Evolutionary conservation across 495 filamentous ascomycete species (phyloP), one percentile per base, ranked within the genome.

Genomic region (Articulospora tetracladia): DNA sequence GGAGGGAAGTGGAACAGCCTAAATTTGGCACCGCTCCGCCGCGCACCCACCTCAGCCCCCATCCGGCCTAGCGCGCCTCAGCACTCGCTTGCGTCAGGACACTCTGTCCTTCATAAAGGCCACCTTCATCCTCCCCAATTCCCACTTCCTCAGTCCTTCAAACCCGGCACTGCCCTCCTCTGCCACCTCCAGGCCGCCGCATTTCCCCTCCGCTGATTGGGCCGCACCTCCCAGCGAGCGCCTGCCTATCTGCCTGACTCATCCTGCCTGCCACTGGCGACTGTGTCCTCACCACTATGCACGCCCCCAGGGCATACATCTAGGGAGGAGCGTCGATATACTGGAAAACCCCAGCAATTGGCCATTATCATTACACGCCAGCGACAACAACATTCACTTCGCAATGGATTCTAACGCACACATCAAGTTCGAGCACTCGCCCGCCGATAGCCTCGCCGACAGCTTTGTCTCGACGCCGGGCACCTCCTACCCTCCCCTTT

Each of bases 391-490:
- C 58, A 55, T 32, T n/a, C 34, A 68, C 58, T 56, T 53, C 59
- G 41, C 17, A 15, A 55, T 55, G 53, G 53, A 55, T 30, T 47
- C 49, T 19, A 53, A 61, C 46, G 55, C 60, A 22, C 46, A 65
- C 4, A 62, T 69, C 61, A 69, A 69, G 64, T 67, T 65, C 60
- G 67, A 67, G 64, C 32, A 62, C 24, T 66, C 63, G 48, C 67
- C 67, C 1, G 54, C 47, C 1, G 62, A 65, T 12, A 65, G 61
- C 59, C 55, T 69, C 36, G 67, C 77, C 63, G 80, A 83, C 66
- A 81, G 77, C 46, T 72, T 82, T 25, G 70, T 82, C 48, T 82
- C 80, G 6, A 73, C 75, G 1, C 79, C 80, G 7, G 76, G 75
- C 63, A 76, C 81, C 52, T 68, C 70, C 32, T 83, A 78, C 59